Conservation (phyloP, 2,329 filamentous ascomycete species). For the Venturia aucupariae region DNA sequence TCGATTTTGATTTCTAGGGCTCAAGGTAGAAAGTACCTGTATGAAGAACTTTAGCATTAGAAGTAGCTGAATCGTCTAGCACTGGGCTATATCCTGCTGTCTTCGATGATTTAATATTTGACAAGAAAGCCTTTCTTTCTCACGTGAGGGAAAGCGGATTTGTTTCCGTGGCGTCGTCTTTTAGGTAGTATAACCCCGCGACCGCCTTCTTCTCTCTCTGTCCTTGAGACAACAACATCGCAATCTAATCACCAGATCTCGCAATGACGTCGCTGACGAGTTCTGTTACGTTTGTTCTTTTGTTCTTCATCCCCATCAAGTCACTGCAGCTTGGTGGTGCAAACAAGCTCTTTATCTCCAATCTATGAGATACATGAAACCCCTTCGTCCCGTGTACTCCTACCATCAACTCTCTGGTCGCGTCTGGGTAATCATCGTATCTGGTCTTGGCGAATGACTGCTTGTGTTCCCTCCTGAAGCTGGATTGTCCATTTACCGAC, state of each 20-base stretch:
- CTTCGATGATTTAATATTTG: not conserved
- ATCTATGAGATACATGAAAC: not conserved
- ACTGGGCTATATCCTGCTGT: not conserved
- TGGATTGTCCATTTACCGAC: not conserved
- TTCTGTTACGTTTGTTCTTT: not conserved
- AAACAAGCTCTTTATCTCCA: not conserved
- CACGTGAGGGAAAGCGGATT: not conserved
- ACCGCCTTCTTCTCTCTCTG: no score
- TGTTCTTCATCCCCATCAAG: not conserved
- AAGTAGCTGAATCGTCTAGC: not conserved
- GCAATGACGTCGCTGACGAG: not conserved
- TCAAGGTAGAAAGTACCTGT: not conserved
- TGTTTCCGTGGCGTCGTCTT: not conserved
- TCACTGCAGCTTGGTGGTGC: not conserved
- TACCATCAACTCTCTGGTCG: not conserved
- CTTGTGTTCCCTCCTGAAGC: not conserved
- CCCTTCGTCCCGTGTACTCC: not conserved
- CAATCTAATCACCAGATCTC: not conserved
- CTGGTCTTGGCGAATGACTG: not conserved
- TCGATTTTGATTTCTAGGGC: not conserved
- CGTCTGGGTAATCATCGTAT: not conserved
- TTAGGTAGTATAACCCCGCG: no score
- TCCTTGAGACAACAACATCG: not conserved
- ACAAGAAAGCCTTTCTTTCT: not conserved
- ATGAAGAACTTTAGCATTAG: not conserved